Base-by-base conservation (phyloP, 495 filamentous ascomycete species). In the Geopyxis carbonaria region DNA sequence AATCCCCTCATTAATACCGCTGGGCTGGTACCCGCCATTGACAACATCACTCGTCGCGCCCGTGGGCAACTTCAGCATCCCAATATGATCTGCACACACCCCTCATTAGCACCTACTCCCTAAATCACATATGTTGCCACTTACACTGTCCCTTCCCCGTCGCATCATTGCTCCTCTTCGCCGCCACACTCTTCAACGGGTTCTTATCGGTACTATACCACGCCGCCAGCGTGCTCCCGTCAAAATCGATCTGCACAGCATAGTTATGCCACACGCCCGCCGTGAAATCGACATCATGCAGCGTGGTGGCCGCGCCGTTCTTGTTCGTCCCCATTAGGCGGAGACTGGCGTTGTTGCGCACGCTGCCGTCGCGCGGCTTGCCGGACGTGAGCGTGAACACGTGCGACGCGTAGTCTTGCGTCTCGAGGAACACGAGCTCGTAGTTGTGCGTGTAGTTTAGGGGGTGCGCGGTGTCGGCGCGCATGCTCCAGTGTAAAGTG, bases 371-470 rank as follows among this genome's bases (percentile, higher is more conserved):
- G 45, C 30, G 14, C 19, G 33, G 5, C 27, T 19, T 31, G n/a
- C 21, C 8, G 9, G 58, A 51, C 51, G 70, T 60, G 43, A 73
- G 62, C 33, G 68, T 69, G 59, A 69, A 70, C 35, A 71, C 64
- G 53, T 72, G 69, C 29, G 60, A 55, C 35, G 59, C 61, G 56
- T 64, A 73, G 54, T 70, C 69, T 36, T 57, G 55, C 2, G 64
- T 56, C 43, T 73, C 69, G 48, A 70, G 67, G 63, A 69, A 72
- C 2, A 65, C 65, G 36, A 68, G 62, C 57, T 70, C 52, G 31
- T 72, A 73, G 53, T 72, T 64, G 32, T 72, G 69, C 15, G 60
- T 68, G 15, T 67, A 49, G 48, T 73, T 73, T 49, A 72, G 53
- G 13, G 59, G 49, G 9, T 62, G 52, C 41, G 56, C 40, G 7